These are phyloP conservation scores for Cladobotryum mycophilum DNA, from an alignment of 2,329 filamentous ascomycete species.

Conservation along the genomic window DNA sequence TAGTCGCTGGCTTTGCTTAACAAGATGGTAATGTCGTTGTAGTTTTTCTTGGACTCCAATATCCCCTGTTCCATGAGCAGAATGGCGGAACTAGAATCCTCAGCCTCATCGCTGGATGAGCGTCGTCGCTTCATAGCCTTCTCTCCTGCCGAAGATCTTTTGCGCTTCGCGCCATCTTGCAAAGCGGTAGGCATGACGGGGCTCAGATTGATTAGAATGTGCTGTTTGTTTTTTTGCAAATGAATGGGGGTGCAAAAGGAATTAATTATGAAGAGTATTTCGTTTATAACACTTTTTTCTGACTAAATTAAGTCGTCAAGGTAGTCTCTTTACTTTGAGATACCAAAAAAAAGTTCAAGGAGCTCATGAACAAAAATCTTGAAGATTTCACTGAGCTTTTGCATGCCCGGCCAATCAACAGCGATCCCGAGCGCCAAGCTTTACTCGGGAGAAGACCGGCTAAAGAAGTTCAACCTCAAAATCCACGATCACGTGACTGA, in stretches of 20 bases:
- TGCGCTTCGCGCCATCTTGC: conserved; percentile 43
- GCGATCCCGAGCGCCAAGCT: conserved; percentile 2
- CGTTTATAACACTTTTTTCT: neutral
- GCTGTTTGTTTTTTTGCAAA: conserved; percentile 13
- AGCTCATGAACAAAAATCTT: conserved; percentile 9
- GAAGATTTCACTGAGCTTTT: conserved; percentile 25
- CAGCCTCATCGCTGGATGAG: conserved; percentile 39
- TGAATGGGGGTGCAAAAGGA: conserved; percentile 3
- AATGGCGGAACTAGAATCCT: conserved; percentile 59
- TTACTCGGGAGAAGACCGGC: conserved; percentile 21
- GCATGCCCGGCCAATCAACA: conserved; percentile 25
- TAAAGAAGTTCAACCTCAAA: conserved; percentile 16
- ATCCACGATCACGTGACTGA: conserved; percentile 29
- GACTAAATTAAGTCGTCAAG: neutral
- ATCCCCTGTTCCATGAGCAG: conserved; percentile 74
- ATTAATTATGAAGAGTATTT: no score
- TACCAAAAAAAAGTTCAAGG: conserved; percentile 4
- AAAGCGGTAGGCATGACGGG: conserved; percentile 6
- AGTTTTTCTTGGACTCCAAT: conserved; percentile 78
- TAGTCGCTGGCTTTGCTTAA: conserved; percentile 49
- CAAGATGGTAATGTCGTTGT: conserved; percentile 79
- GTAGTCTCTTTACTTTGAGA: neutral
- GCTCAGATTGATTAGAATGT: neutral
- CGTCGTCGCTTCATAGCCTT: conserved; percentile 46
- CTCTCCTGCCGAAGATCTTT: conserved; percentile 38